Base-by-base conservation (phyloP, 495 filamentous ascomycete genomes). In the Xylaria cubensis region DNA sequence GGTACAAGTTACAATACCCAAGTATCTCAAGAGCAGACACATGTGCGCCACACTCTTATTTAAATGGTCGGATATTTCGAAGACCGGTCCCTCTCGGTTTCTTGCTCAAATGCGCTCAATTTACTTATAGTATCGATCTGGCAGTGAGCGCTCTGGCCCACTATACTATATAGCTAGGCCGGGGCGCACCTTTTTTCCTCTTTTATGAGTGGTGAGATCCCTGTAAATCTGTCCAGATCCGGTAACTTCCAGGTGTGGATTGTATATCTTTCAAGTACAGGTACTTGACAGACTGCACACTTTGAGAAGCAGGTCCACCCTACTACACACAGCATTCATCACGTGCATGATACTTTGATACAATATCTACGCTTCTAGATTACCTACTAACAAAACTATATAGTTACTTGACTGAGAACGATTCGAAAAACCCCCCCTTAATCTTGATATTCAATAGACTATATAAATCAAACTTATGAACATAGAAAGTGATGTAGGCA, bases 91-190 rank as follows among this genome's bases (percentile, higher is more conserved):
- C 29, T 7, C 5, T 59, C 21, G 19, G 15, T 42, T 63, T 55
- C 48, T 56, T 71, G 69, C 69, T 71, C 69, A 71, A 71, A 71
- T 62, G 59, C 24, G 62, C 69, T 64, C 69, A 71, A 29, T 29
- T 29, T 67, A 24, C 12, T 32, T 39, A 39, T 39, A 39, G 36
- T 8, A 39, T 39, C 36, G 6, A 64, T 7, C 61, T 32, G 4
- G 39, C 9, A 51, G 42, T 29, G 26, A 10, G 63, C 21, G 2
- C 26, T 19, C n/a, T 19, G 63, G 8, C 63, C 42, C 63, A 50
- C 63, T 50, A 50, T 29, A 51, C 34, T n/a, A 3, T 13, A 8
- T 48, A 4, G 62, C 62, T 7, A 48, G 39, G 42, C 41, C 13
- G 39, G 61, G 21, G 36, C n/a, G 39, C 17, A 39, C 61, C 4